A percentile compares a stretch with the other conserved stretches of the same genome.
Evolutionary conservation across 169 alveolate genomes (phyloP).

Genomic region (Plasmodium coatneyi): DNA sequence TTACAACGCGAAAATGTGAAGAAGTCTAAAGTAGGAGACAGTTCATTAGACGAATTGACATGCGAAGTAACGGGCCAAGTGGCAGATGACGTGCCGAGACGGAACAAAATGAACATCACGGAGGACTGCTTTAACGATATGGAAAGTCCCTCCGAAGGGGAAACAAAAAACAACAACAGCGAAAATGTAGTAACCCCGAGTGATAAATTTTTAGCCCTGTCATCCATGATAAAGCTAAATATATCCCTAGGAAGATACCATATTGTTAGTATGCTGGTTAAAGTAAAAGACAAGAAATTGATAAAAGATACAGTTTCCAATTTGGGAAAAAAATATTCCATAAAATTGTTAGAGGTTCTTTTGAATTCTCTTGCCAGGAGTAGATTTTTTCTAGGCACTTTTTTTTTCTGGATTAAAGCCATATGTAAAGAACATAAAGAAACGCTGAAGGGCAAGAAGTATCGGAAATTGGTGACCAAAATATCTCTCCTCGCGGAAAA

Average conservation of each 20-base stretch:
- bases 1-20: background rate
- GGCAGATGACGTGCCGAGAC: background rate
- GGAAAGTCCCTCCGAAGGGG: background rate
- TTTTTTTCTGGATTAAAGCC: conserved; percentile 44
- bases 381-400: background rate
- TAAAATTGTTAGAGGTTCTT: conserved; percentile 32
- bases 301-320: conserved; percentile 17
- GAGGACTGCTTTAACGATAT: background rate
- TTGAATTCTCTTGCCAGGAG: background rate
- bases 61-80: background rate
- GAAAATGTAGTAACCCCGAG: background rate
- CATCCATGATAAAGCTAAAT: conserved; percentile 47
- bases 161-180: background rate
- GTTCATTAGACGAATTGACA: background rate
- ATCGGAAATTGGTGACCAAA: conserved; percentile 45
- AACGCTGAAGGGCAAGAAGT: conserved; percentile 12
- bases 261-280: background rate
- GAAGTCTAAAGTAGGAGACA: background rate
- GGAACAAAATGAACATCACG: background rate
- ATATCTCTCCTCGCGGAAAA: conserved; percentile 1
- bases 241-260: conserved; percentile 47
- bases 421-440: conserved; percentile 37
- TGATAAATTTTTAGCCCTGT: conserved; percentile 6
- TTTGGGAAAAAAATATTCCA: conserved; percentile 59
- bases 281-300: background rate